Conservation (phyloP, 163 green algal species). For the Scenedesmus sp. region DNA sequence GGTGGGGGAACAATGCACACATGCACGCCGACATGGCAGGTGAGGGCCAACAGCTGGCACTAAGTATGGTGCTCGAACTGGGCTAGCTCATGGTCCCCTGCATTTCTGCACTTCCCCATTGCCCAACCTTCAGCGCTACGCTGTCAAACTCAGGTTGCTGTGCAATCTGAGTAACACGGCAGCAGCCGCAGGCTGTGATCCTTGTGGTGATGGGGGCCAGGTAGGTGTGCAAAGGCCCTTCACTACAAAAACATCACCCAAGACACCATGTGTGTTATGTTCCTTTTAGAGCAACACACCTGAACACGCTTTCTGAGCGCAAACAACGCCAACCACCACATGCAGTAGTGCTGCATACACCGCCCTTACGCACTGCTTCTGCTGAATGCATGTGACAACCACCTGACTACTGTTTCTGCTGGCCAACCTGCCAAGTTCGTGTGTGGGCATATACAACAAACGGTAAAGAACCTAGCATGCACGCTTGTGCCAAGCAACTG, state of each 20-base stretch:
- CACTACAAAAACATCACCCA: not conserved
- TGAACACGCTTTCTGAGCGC: too few relatives aligned
- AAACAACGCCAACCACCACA: not conserved
- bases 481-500: not conserved
- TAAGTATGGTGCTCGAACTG: not conserved
- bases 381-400: not conserved
- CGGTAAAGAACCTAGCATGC: not conserved
- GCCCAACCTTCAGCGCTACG: not conserved
- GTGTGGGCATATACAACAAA: not conserved
- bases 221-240: too few relatives aligned
- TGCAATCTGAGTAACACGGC: not conserved
- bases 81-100: not conserved
- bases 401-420: not conserved
- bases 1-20: not conserved
- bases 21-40: not conserved
- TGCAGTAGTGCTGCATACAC: not conserved
- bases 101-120: not conserved
- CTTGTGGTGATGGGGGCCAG: too few relatives aligned
- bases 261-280: not conserved
- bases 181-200: not conserved
- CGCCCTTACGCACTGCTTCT: not conserved
- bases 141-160: not conserved
- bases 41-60: not conserved
- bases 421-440: not conserved
- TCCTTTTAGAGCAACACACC: not conserved